A percentile compares a stretch with the other conserved stretches of the same genome.
phyloP scores from a whole-genome alignment of 371 early-diverging fungal species.

The Blakeslea trispora region DNA sequence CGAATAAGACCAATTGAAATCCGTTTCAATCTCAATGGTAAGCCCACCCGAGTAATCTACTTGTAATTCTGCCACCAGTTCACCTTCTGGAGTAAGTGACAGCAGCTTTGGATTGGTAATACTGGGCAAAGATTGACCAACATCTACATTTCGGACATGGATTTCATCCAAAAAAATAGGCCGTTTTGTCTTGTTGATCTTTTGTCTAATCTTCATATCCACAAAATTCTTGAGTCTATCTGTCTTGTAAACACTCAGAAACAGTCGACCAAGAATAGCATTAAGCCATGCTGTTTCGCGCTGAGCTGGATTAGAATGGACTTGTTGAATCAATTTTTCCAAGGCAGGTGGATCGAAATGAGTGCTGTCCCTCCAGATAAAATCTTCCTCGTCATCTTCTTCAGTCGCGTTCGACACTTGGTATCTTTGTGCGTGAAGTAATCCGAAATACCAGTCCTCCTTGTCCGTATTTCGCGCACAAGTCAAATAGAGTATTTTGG shows the following conservation, averaged over 20 bases:
- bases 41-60: constrained; percentile 80
- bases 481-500: constrained; percentile 42
- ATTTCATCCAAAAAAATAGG: constrained; percentile 82
- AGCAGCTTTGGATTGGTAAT: constrained; percentile 76
- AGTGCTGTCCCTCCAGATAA: constrained; percentile 45
- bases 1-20: constrained; percentile 44
- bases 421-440: constrained; percentile 46
- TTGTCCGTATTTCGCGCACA: constrained; percentile 72
- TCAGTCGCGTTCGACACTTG: constrained; percentile 16
- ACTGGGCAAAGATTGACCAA: constrained; percentile 80
- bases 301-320: constrained; percentile 58
- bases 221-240: constrained; percentile 59
- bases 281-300: constrained; percentile 82
- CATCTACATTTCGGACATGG: constrained; percentile 69
- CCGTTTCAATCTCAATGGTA: constrained; percentile 71
- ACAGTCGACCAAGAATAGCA: constrained; percentile 81
- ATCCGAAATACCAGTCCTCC: constrained; percentile 87
- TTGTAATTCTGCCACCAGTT: constrained; percentile 71
- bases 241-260: constrained; percentile 72
- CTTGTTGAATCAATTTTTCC: constrained; percentile 44
- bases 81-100: constrained; percentile 67
- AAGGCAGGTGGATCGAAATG: constrained; percentile 55
- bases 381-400: constrained; percentile 17
- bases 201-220: constrained; percentile 65
- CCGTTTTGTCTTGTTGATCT: constrained; percentile 65